Evolutionary conservation across 1,139 yeast genomes (phyloP).

Genomic region (Yamadazyma songkhlaensis): DNA sequence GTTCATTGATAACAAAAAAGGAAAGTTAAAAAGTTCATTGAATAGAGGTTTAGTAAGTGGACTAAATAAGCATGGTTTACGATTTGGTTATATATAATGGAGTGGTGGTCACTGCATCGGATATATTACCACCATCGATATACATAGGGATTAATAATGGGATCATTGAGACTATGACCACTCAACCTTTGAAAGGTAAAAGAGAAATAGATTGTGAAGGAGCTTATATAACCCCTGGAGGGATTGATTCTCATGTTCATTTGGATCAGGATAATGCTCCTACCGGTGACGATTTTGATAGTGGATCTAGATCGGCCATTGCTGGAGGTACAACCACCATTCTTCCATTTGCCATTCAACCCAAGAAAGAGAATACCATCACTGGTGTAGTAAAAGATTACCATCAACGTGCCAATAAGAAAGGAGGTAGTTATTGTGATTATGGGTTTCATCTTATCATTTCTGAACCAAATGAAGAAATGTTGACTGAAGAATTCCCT

Average conservation of each 20-base stretch:
- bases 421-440: constrained; percentile 33
- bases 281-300: constrained; percentile 84
- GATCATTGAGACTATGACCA: constrained; percentile 33
- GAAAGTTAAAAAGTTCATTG: no score
- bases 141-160: constrained; percentile 39
- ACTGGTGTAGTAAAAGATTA: constrained; percentile 26
- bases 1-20: no score
- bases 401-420: constrained; percentile 24
- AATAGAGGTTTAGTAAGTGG: no score
- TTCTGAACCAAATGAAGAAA: constrained; percentile 20
- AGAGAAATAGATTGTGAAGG: constrained; percentile 44
- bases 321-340: constrained; percentile 53
- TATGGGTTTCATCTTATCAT: constrained; percentile 45
- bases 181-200: constrained; percentile 25
- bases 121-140: constrained; percentile 27
- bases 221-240: constrained; percentile 45
- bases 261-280: constrained; percentile 84
- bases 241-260: constrained; percentile 60
- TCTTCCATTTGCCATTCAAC: constrained; percentile 42
- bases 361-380: constrained; percentile 23
- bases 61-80: constrained; percentile 4
- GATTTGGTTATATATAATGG: constrained; percentile 33
- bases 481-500: constrained; percentile 18
- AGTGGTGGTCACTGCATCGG: constrained; percentile 33
- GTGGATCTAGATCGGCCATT: constrained; percentile 81